These are phyloP conservation scores for Clausena lansium DNA, from an alignment of 345 rosid species.

Conservation along the genomic window DNA sequence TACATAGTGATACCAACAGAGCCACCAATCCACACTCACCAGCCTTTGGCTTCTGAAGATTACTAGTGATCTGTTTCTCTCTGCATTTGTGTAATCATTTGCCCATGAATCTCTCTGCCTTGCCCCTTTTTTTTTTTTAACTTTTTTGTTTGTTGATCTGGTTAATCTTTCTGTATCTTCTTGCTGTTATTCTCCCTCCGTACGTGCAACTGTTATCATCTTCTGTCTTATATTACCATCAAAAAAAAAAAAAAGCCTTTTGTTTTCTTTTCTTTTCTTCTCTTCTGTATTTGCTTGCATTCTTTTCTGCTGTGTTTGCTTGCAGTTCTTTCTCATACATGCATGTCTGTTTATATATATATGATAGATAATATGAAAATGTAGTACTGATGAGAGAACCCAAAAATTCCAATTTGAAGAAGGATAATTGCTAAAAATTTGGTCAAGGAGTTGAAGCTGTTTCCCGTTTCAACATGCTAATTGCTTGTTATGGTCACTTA, in stretches of 20 bases:
- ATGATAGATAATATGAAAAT: too few relatives aligned
- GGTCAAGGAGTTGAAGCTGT: too few relatives aligned
- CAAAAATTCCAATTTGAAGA: neutral
- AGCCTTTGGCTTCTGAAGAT: conserved; percentile 83
- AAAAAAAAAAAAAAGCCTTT: neutral
- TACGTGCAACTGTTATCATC: neutral
- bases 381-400: neutral
- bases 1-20: conserved; percentile 52
- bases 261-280: neutral
- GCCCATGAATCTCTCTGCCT: neutral
- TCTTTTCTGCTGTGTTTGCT: too few relatives aligned
- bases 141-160: neutral
- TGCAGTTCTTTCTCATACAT: too few relatives aligned
- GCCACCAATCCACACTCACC: conserved; percentile 47
- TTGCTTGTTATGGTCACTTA: too few relatives aligned
- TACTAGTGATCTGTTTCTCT: conserved; percentile 32
- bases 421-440: too few relatives aligned
- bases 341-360: neutral
- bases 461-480: too few relatives aligned
- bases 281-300: too few relatives aligned
- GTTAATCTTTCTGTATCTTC: neutral
- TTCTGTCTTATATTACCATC: neutral
- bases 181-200: neutral
- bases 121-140: neutral
- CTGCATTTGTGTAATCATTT: neutral